Evolutionary conservation across 805 yeast species (phyloP).

Genomic region (Metschnikowia koreensis): DNA sequence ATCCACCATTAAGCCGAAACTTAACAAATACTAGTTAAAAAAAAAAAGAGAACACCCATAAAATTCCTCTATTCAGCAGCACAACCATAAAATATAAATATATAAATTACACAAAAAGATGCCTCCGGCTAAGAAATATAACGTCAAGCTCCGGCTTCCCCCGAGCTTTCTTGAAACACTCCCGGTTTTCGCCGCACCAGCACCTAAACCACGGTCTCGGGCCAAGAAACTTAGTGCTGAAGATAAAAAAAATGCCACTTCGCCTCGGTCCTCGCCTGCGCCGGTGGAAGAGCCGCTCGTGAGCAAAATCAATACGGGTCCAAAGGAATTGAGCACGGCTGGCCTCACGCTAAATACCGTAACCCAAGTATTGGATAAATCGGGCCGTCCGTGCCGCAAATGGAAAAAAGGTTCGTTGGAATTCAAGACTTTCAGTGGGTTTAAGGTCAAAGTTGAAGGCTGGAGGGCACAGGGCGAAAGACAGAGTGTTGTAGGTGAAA

Average conservation of each 20-base stretch:
- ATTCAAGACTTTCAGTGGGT: slow-evolving; percentile 45
- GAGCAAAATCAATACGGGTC: slow-evolving; percentile 36
- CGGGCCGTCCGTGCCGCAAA: slow-evolving; percentile 32
- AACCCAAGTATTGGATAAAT: slow-evolving; percentile 31
- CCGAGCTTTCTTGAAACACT: slow-evolving; percentile 29
- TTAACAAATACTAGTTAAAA: no score
- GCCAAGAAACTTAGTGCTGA: slow-evolving; percentile 33
- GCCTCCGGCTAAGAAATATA: slow-evolving; percentile 36
- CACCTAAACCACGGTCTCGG: slow-evolving; percentile 29
- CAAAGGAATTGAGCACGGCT: slow-evolving; percentile 41
- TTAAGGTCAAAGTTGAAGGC: slow-evolving; percentile 29
- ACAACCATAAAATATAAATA: no score
- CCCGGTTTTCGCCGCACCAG: slow-evolving; percentile 31
- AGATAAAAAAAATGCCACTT: slow-evolving; percentile 21
- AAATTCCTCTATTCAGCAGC: no score
- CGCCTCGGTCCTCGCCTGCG: slow-evolving; percentile 29
- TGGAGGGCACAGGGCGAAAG: slow-evolving; percentile 10
- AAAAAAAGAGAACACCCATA: no score
- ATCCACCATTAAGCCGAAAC: no score
- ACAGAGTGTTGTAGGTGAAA: background rate
- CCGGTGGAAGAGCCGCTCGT: slow-evolving; percentile 13
- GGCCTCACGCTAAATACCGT: slow-evolving; percentile 40
- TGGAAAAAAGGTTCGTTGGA: slow-evolving; percentile 36
- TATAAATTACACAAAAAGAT: slow-evolving; percentile 15
- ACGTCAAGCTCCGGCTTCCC: slow-evolving; percentile 36